These are phyloP conservation scores for Sporothrix inflata DNA, from an alignment of 2,329 filamentous ascomycete species.

Conservation along the genomic window DNA sequence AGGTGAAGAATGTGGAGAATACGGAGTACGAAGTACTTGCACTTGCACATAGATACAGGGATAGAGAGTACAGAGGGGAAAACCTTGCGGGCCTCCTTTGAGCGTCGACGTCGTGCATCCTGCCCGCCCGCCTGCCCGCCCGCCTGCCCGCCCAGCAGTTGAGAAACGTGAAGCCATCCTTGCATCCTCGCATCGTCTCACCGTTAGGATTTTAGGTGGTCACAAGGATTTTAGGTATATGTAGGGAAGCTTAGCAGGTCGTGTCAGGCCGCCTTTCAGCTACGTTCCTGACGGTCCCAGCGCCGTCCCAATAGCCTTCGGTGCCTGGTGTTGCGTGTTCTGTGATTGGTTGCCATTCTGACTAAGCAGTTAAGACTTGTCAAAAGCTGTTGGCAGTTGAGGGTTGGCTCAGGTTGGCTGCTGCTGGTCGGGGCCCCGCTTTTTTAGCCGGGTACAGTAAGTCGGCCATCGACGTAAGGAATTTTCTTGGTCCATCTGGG, in stretches of 20 bases:
- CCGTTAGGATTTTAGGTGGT: background rate
- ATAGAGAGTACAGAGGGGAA: background rate
- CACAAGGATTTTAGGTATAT: conserved; percentile 3
- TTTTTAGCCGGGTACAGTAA: conserved; percentile 17
- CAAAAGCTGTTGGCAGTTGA: background rate
- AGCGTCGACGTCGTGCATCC: background rate
- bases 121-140: background rate
- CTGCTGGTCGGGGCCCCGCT: conserved; percentile 4
- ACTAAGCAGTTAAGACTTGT: no score
- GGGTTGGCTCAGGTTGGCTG: background rate
- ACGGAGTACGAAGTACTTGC: background rate
- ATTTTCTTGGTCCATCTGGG: conserved; percentile 13
- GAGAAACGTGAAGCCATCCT: background rate
- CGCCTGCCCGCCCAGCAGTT: background rate
- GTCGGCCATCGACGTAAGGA: conserved; percentile 20
- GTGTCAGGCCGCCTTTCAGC: background rate
- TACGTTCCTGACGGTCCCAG: background rate
- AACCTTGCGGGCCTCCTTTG: background rate
- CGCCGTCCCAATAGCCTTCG: no score
- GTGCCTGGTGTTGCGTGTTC: background rate
- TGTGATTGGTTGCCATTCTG: background rate
- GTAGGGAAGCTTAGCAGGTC: background rate
- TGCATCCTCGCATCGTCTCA: background rate
- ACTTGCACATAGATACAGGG: no score
- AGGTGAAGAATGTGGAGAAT: conserved; percentile 8